phyloP scores from a whole-genome alignment of 2,329 filamentous ascomycete genomes.

The Endoconidiophora polonica region DNA sequence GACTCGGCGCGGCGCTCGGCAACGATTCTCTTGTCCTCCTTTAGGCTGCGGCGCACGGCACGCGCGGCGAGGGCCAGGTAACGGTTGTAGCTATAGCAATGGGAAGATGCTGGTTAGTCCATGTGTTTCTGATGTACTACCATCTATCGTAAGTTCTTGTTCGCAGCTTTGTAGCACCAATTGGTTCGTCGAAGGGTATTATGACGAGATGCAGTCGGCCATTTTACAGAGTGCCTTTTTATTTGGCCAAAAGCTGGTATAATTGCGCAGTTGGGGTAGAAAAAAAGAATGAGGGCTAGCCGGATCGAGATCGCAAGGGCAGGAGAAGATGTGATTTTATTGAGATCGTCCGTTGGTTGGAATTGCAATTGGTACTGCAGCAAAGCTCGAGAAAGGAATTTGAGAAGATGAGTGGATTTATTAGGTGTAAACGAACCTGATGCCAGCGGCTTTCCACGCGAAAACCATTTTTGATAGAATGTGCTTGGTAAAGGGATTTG shows the following conservation, averaged over 20 bases:
- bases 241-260: no score
- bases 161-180: neutral
- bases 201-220: no score
- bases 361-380: constrained; percentile 16
- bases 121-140: neutral
- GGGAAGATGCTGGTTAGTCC: neutral
- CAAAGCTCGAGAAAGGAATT: constrained; percentile 11
- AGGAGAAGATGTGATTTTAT: no score
- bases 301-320: no score
- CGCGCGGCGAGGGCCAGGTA: constrained; percentile 92
- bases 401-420: constrained; percentile 20
- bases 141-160: neutral
- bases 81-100: constrained; percentile 77
- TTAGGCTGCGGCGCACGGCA: constrained; percentile 88
- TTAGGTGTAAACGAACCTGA: constrained; percentile 55
- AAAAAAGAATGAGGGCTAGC: no score
- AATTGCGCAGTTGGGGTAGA: no score
- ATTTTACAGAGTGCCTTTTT: no score
- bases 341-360: neutral
- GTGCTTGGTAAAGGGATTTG: constrained; percentile 18
- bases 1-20: constrained; percentile 83
- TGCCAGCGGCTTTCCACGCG: constrained; percentile 95
- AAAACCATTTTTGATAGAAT: constrained; percentile 63
- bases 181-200: neutral
- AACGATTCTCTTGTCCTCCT: constrained; percentile 76